Conservation (phyloP, 768 basidiomycete species). For the Fomitopsis pulvina region DNA sequence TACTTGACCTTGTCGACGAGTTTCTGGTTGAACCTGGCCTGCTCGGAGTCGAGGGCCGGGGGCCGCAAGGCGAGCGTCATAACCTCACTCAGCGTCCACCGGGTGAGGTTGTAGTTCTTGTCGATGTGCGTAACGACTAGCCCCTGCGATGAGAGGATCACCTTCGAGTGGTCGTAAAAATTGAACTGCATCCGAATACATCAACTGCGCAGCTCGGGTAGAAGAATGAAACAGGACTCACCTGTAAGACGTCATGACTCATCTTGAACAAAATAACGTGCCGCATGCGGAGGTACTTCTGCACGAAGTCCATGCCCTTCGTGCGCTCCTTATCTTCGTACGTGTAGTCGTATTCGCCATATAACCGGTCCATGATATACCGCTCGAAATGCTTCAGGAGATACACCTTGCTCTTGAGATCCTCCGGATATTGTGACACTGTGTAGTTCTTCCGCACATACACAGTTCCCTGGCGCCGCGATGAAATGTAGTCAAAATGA, state of each 20-base stretch:
- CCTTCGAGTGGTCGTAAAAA: slow-evolving; percentile 95
- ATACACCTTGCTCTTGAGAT: slow-evolving; percentile 87
- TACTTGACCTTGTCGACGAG: slow-evolving; percentile 79
- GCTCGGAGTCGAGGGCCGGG: slow-evolving; percentile 39
- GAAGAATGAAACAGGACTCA: slow-evolving; percentile 24
- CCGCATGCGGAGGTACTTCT: slow-evolving; percentile 95
- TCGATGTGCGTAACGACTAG: slow-evolving; percentile 84
- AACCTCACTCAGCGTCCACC: slow-evolving; percentile 65
- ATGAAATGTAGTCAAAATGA: slow-evolving; percentile 84
- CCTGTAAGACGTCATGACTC: slow-evolving; percentile 94
- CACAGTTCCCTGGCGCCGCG: slow-evolving; percentile 55
- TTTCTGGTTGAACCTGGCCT: slow-evolving; percentile 54
- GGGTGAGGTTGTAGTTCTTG: slow-evolving; percentile 75
- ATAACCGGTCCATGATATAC: slow-evolving; percentile 90
- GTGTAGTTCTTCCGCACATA: slow-evolving; percentile 70
- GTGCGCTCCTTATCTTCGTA: slow-evolving; percentile 61
- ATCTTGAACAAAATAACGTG: slow-evolving; percentile 95
- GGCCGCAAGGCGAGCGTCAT: slow-evolving; percentile 48
- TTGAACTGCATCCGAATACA: slow-evolving; percentile 65
- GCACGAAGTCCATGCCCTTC: slow-evolving; percentile 91
- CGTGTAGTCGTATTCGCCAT: slow-evolving; percentile 79
- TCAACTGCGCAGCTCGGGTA: slow-evolving; percentile 1
- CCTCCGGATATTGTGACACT: slow-evolving; percentile 66
- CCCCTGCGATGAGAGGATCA: slow-evolving; percentile 81
- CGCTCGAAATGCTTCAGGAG: slow-evolving; percentile 89